These are phyloP conservation scores for Nakazawaea holstii DNA, from an alignment of 805 yeast genomes.

Conservation along the genomic window DNA sequence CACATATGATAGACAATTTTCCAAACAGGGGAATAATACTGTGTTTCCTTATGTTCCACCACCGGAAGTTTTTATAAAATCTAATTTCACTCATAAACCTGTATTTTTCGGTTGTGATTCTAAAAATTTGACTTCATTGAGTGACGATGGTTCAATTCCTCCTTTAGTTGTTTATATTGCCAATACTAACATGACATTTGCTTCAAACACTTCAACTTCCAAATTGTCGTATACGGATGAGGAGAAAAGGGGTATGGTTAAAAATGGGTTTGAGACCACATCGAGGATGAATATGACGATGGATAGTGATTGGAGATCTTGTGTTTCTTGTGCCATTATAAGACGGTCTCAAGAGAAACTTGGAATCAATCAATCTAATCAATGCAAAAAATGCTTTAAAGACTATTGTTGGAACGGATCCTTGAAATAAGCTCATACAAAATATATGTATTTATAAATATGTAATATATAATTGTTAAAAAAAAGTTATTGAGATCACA, in stretches of 20 bases:
- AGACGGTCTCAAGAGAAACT: slow-evolving; percentile 46
- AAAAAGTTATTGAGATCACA: too few species aligned
- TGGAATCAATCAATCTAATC: slow-evolving; percentile 8
- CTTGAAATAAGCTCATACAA: too few species aligned
- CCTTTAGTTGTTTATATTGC: slow-evolving; percentile 52
- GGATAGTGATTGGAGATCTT: slow-evolving; percentile 31
- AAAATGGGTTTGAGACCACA: slow-evolving; percentile 48
- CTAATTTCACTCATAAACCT: slow-evolving; percentile 24
- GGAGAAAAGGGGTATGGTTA: slow-evolving; percentile 40
- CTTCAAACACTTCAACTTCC: slow-evolving; percentile 56
- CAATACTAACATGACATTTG: slow-evolving; percentile 34
- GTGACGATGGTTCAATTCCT: slow-evolving; percentile 26
- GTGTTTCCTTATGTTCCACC: slow-evolving; percentile 34
- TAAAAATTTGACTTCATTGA: slow-evolving; percentile 3
- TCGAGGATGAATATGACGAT: slow-evolving; percentile 35
- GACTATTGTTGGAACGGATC: slow-evolving; percentile 27
- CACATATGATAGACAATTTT: slow-evolving; percentile 27
- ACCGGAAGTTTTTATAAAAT: slow-evolving; percentile 17
- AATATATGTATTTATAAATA: too few species aligned
- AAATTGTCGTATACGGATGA: slow-evolving; percentile 39
- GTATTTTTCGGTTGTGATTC: slow-evolving; percentile 39
- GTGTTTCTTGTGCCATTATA: slow-evolving; percentile 53
- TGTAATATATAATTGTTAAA: too few species aligned
- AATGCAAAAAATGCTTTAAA: slow-evolving; percentile 29
- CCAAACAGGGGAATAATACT: neutral